Percentiles rank a stretch among this genome's conserved stretches.
Conservation (phyloP, 108 stramenopile species). For the Cyclostephanos tholiformis region DNA sequence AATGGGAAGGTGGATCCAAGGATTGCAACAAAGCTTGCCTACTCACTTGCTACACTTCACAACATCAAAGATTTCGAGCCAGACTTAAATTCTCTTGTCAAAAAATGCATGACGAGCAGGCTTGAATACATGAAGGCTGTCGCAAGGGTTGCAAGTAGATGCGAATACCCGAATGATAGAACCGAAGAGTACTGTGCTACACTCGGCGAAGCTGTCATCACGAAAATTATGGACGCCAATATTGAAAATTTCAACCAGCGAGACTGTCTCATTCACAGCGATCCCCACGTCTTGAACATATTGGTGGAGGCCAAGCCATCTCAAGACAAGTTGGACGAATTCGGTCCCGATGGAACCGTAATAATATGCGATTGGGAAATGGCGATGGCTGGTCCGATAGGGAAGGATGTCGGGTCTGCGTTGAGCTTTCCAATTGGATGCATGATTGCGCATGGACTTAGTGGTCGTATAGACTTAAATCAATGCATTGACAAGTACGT, state of each 20-base stretch:
- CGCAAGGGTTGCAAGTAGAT: conserved; percentile 4
- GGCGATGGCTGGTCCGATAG: not conserved
- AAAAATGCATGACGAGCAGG: conserved; percentile 12
- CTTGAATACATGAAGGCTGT: conserved; percentile 4
- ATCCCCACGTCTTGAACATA: conserved; percentile 62
- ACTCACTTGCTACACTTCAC: conserved; percentile 47
- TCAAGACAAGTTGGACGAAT: conserved; percentile 18
- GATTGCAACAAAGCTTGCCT: conserved; percentile 46
- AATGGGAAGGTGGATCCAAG: conserved; percentile 58
- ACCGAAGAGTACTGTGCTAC: conserved; percentile 22
- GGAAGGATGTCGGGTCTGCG: not conserved
- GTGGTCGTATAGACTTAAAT: conserved; percentile 13
- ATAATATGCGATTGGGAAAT: not conserved
- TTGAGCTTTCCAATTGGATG: conserved; percentile 30
- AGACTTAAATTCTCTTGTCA: conserved; percentile 44
- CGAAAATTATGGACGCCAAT: conserved; percentile 24
- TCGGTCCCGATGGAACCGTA: conserved; percentile 34
- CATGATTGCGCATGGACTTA: conserved; percentile 36
- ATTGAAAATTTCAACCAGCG: conserved; percentile 16
- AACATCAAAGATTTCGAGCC: conserved; percentile 42
- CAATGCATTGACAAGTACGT: conserved; percentile 5
- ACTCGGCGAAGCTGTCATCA: conserved; percentile 2
- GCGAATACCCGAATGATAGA: conserved; percentile 18
- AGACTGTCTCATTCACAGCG: conserved; percentile 50
- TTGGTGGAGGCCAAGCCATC: conserved; percentile 55